A percentile compares a stretch with the other conserved stretches of the same genome.
Conservation (phyloP, 139 green algal genomes). For the Picochlorum sp. region DNA sequence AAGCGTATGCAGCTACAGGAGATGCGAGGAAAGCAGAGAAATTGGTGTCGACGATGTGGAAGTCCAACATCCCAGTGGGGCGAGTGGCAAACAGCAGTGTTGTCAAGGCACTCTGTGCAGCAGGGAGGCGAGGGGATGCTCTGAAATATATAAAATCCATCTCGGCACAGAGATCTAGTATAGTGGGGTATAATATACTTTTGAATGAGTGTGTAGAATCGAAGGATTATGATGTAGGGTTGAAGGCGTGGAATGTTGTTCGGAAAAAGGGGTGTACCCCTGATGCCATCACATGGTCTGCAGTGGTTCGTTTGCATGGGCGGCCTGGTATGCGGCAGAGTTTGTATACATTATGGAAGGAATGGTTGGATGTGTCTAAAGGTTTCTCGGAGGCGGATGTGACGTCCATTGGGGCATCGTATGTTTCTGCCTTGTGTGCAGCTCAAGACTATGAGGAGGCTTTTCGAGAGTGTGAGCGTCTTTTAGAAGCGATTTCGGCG, state of each 20-base stretch:
- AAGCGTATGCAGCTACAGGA: constrained; percentile 2
- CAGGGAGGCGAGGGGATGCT: neutral
- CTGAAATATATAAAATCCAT: constrained; percentile 4
- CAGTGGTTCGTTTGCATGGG: neutral
- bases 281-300: constrained; percentile 1
- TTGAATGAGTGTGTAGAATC: constrained; percentile 2
- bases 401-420: neutral
- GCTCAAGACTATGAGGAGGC: constrained; percentile 1
- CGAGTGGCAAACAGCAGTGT: constrained; percentile 11
- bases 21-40: neutral
- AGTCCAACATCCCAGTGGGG: neutral
- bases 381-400: neutral
- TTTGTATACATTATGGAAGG: neutral
- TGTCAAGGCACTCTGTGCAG: constrained; percentile 12
- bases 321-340: neutral
- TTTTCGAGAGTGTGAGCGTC: neutral
- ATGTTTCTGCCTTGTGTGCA: neutral
- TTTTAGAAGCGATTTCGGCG: neutral
- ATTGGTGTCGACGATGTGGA: constrained; percentile 6
- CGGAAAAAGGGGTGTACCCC: neutral
- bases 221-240: neutral
- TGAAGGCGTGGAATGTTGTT: neutral
- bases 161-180: neutral
- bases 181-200: constrained; percentile 3
- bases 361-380: neutral